Evolutionary conservation across 2,329 filamentous ascomycete species (phyloP).

Genomic region (Aspergillus sclerotialis): DNA sequence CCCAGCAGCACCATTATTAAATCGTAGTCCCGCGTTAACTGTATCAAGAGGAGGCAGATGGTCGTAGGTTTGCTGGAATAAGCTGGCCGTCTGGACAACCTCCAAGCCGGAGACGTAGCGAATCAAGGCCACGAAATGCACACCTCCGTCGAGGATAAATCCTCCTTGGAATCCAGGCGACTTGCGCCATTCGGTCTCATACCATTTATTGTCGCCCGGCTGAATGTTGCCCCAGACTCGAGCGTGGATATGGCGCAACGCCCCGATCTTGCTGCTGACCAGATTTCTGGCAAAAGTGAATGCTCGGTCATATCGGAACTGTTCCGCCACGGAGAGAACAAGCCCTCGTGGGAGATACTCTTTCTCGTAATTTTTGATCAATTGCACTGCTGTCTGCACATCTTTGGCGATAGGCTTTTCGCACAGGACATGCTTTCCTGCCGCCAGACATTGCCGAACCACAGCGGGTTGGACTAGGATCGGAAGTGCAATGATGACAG

Average conservation of each 20-base stretch:
- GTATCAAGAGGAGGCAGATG: conserved; percentile 62
- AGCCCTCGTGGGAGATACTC: conserved; percentile 28
- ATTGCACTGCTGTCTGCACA: conserved; percentile 43
- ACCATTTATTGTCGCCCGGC: conserved; percentile 3
- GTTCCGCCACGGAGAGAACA: conserved; percentile 62
- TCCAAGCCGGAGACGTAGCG: conserved; percentile 45
- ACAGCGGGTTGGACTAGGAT: conserved; percentile 55
- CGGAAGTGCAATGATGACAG: conserved; percentile 44
- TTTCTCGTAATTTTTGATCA: conserved; percentile 42
- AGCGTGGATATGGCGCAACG: conserved; percentile 34
- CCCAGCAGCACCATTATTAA: conserved; percentile 49
- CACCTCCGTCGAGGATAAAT: conserved; percentile 68
- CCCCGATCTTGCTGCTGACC: conserved; percentile 46
- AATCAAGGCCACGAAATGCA: conserved; percentile 62
- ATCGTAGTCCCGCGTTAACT: conserved; percentile 52
- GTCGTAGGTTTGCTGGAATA: conserved; percentile 50
- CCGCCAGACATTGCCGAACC: conserved; percentile 53
- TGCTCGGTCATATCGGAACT: conserved; percentile 58
- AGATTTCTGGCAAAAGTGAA: conserved; percentile 47
- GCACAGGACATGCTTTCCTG: conserved; percentile 62
- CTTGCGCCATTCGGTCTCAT: conserved; percentile 57
- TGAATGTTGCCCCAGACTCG: conserved; percentile 6
- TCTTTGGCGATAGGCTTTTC: conserved; percentile 64
- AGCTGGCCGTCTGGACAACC: conserved; percentile 44
- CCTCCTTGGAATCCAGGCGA: conserved; percentile 66